These are phyloP conservation scores for Candida sp. DNA, from an alignment of 1,139 yeast genomes.

Conservation along the genomic window DNA sequence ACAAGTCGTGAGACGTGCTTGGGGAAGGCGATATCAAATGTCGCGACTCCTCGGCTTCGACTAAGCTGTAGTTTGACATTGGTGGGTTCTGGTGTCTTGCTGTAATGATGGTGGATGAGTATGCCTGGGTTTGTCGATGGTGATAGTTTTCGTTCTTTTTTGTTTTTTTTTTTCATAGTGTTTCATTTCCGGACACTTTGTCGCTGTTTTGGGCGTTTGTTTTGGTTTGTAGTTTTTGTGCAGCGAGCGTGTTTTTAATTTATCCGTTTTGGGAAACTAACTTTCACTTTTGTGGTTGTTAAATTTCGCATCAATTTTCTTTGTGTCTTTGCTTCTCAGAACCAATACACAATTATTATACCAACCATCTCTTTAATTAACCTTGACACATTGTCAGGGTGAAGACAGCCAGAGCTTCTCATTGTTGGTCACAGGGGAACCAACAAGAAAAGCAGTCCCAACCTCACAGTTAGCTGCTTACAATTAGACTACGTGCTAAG, in stretches of 20 bases:
- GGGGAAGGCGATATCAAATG: conserved; percentile 12
- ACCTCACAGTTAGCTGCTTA: too few species aligned
- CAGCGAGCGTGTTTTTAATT: background rate
- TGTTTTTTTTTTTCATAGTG: background rate
- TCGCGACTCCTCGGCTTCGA: conserved; percentile 15
- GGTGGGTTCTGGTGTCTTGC: too few species aligned
- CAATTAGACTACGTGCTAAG: too few species aligned
- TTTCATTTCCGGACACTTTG: background rate
- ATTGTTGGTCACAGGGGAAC: too few species aligned
- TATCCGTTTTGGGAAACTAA: background rate
- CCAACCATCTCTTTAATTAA: too few species aligned
- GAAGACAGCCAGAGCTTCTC: too few species aligned
- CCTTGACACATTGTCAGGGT: too few species aligned
- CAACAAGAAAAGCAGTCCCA: too few species aligned
- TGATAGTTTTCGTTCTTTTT: background rate
- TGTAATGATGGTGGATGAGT: too few species aligned
- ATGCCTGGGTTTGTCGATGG: too few species aligned
- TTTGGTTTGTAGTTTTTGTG: background rate
- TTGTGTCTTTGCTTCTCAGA: background rate
- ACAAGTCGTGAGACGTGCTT: conserved; percentile 19
- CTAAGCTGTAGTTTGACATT: background rate
- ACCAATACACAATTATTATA: too few species aligned
- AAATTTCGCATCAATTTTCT: background rate
- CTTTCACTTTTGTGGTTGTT: background rate
- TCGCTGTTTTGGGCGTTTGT: background rate